Percentiles rank a stretch among this genome's conserved stretches.
phyloP scores from a whole-genome alignment of 1,139 yeast genomes.

The Saccharomyces hybrid region DNA sequence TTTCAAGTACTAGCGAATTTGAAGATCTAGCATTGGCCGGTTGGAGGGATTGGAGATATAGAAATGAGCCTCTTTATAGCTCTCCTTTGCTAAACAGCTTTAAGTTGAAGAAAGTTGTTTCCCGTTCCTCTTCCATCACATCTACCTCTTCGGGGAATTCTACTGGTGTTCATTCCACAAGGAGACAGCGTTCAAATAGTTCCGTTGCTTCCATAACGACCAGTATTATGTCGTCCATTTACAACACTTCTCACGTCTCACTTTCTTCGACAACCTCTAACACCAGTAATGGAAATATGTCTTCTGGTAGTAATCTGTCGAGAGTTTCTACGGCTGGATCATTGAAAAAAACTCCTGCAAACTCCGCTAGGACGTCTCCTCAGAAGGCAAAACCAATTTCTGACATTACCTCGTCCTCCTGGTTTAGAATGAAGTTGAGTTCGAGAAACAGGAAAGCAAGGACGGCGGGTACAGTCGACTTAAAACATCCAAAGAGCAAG shows the following conservation, averaged over 20 bases:
- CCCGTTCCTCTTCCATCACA: conserved; percentile 19
- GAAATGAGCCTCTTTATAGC: conserved; percentile 61
- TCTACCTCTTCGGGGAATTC: conserved; percentile 14
- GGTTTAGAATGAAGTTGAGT: conserved; percentile 5
- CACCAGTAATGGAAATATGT: not conserved
- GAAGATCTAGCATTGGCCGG: conserved; percentile 45
- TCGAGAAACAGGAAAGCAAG: conserved; percentile 3
- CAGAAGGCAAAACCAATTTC: not conserved
- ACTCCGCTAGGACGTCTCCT: not conserved
- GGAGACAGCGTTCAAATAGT: conserved; percentile 11
- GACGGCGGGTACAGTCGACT: not conserved
- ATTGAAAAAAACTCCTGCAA: not conserved
- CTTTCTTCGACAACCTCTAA: conserved; percentile 6
- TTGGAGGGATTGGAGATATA: conserved; percentile 85
- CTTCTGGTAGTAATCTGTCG: not conserved
- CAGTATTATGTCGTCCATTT: conserved; percentile 20
- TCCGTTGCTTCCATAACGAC: conserved; percentile 17
- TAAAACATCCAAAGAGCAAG: not conserved
- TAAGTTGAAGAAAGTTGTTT: conserved; percentile 20
- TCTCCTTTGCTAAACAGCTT: conserved; percentile 31
- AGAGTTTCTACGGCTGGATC: not conserved
- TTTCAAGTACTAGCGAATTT: not conserved
- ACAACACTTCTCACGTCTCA: conserved; percentile 11
- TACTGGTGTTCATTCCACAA: not conserved
- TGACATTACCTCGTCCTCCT: conserved; percentile 1